Base-by-base conservation (phyloP, 2,329 filamentous ascomycete species). In the Sporothrix sp. region DNA sequence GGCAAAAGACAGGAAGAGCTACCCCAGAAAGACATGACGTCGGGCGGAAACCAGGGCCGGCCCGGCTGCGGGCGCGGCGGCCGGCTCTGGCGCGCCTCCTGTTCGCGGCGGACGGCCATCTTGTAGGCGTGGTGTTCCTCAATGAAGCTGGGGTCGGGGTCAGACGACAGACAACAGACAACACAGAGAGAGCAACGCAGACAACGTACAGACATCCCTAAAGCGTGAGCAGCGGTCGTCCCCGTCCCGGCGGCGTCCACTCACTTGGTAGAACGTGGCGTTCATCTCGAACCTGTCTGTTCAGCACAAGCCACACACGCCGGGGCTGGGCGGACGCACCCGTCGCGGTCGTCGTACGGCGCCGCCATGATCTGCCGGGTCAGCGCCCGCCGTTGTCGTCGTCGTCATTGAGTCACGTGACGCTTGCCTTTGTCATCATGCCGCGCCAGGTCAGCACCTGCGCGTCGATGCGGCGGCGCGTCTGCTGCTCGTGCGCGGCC, bases 1-100 rank as follows among this genome's bases (percentile, higher is more conserved):
- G 11, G 11, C 2, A 50, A 6, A 13, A 37, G 6, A 9, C 18
- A 11, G 20, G 35, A 10, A 5, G 14, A 7, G n/a, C 54, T 68
- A 89, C 87, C 91, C 91, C 91, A 97, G 62, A 83, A 98, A 45
- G 84, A 81, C 89, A 96, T 96, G 56, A 90, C 72, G 52, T 93
- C 85, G 46, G 85, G 82, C 0, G 86, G 78, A 36, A 69, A 57
- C 40, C 27, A 54, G 0, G 54, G 53, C 18, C 51, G 53, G 46
- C 51, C 36, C 2, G 53, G 56, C 23, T 66, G n/a, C 63, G 62
- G 21, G 56, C 57, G 33, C 55, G 58, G 61, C 8, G 50, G 55
- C 4, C 54, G 62, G 39, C 62, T 60, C 39, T 57, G 79, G 70
- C 60, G 76, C 68, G 54, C 72, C 68, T 53, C 72, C 65, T 89